These are phyloP conservation scores for Trichosporon coremiiforme DNA, from an alignment of 1,284 basidiomycete species.

Conservation along the genomic window DNA sequence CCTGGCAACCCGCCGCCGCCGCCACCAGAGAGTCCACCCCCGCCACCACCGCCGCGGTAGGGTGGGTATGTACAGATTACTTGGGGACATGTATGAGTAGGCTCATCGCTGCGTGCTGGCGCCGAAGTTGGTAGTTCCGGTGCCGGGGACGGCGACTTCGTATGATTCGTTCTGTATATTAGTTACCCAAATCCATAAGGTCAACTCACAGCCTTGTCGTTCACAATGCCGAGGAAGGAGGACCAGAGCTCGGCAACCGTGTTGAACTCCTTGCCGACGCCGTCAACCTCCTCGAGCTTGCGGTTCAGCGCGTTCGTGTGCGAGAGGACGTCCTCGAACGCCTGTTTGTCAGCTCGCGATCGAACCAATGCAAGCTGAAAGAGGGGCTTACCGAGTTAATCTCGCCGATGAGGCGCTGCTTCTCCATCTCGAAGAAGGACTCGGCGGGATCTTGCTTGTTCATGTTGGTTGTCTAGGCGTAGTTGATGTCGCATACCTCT, in stretches of 20 bases:
- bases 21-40: constrained; percentile 19
- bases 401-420: constrained; percentile 52
- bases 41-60: background rate
- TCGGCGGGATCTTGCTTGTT: constrained; percentile 21
- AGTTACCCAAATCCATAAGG: background rate
- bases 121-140: constrained; percentile 48
- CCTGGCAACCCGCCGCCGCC: constrained; percentile 22
- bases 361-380: no score
- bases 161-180: constrained; percentile 28
- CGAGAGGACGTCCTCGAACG: constrained; percentile 83
- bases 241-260: constrained; percentile 87
- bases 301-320: constrained; percentile 88
- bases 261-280: constrained; percentile 89
- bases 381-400: constrained; percentile 52
- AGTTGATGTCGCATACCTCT: background rate
- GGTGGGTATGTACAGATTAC: no score
- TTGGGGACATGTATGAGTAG: constrained; percentile 5
- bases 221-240: constrained; percentile 48
- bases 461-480: background rate
- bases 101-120: constrained; percentile 30
- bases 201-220: constrained; percentile 47
- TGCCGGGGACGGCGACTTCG: constrained; percentile 51
- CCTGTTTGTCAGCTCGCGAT: constrained; percentile 62
- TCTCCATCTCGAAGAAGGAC: constrained; percentile 54
- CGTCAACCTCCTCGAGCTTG: constrained; percentile 85